Evolutionary conservation across 1,284 basidiomycete species (phyloP), one percentile per base, ranked within the genome.

Genomic region (Tremellales sp.): DNA sequence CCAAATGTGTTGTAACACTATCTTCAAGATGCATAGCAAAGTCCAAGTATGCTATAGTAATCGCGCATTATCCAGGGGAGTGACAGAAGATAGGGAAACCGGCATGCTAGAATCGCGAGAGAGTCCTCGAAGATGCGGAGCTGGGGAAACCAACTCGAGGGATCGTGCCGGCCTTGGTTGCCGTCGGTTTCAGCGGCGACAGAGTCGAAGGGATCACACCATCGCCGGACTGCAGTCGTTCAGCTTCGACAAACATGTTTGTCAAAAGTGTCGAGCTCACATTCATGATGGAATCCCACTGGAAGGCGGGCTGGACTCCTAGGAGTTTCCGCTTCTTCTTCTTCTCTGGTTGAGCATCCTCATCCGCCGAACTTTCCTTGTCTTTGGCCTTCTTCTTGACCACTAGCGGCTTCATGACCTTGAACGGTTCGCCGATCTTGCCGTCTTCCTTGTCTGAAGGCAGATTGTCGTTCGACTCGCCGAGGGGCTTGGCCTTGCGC

Each of bases 281-380:
- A 15, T 59, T 63, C 53, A 70, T 43, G 40, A 72, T 60, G 4
- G 65, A 60, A 52, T 72, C 70, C 70, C 70, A 72, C 4, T 46
- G 50, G 46, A 72, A 72, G 22, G 62, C 53, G 0, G 69, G 54
- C 35, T 61, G 55, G 7, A 49, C 55, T 24, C 56, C 62, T 5
- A 63, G 52, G 36, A 72, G 51, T 36, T 64, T 62, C 33, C 66
- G 54, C 51, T 65, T 67, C 60, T 72, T 72, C 66, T 71, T 71
- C 64, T 70, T 71, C 49, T 58, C 62, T 13, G 49, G 48, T 36
- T 29, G 43, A 3, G 19, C 41, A 36, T 47, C 31, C 21, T 40
- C 49, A 2, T 47, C 48, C 17, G 25, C 29, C 8, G 19, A 49
- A 22, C 40, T 46, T 8, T 25, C 37, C 11, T 36, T 24, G 5